A percentile compares a stretch with the other conserved stretches of the same genome.
Evolutionary conservation across 345 rosid species (phyloP).

Genomic region (Acer campestre): DNA sequence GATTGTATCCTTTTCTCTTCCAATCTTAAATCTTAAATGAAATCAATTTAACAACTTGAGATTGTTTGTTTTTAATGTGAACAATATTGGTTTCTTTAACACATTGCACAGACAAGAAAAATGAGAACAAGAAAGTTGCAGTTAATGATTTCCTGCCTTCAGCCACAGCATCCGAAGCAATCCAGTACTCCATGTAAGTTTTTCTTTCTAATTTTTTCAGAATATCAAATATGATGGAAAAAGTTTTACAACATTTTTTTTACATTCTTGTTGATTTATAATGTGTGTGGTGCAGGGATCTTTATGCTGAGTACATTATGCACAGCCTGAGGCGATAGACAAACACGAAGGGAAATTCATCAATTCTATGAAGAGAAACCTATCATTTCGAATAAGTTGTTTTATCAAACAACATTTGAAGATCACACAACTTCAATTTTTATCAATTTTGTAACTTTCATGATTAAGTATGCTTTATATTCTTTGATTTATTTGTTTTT

Average conservation of each 20-base stretch:
- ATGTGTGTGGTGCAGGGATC: constrained; percentile 62
- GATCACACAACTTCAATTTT: neutral
- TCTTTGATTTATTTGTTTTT: neutral
- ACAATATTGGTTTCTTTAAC: constrained; percentile 23
- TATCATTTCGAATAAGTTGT: constrained; percentile 19
- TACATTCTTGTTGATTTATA: neutral
- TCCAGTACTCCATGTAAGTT: constrained; percentile 83
- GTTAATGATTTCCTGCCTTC: constrained; percentile 86
- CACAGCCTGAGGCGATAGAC: constrained; percentile 72
- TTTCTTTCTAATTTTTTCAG: neutral
- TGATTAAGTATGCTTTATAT: constrained; percentile 7
- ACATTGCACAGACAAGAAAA: constrained; percentile 73
- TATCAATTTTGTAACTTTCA: constrained; percentile 2
- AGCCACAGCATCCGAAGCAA: constrained; percentile 64
- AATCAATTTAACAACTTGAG: neutral
- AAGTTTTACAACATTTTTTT: neutral
- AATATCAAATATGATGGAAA: neutral
- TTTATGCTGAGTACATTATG: constrained; percentile 79
- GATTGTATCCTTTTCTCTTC: constrained; percentile 64
- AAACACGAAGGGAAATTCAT: neutral
- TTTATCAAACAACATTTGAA: neutral
- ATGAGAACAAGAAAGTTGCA: constrained; percentile 96
- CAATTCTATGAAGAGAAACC: neutral
- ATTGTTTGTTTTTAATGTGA: too few species aligned
- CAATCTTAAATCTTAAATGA: neutral